Evolutionary conservation across 192 early-diverging fungal species (phyloP).

Genomic region (Linnemannia elongata): DNA sequence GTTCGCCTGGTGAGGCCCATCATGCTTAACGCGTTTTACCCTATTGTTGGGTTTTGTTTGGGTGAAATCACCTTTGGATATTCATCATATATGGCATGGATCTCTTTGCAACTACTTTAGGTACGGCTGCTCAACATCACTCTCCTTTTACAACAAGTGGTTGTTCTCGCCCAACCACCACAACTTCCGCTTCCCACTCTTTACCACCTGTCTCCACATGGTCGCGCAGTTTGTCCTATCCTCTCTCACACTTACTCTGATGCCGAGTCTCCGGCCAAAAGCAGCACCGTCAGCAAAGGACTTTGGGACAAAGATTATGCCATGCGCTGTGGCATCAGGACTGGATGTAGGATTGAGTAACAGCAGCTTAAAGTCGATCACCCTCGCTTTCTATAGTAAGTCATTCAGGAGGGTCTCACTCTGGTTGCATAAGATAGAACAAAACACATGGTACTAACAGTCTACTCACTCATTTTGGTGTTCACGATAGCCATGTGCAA

Average conservation of each 20-base stretch:
- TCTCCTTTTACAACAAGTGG: conserved; percentile 96
- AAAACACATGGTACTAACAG: background rate
- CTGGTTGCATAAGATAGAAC: background rate
- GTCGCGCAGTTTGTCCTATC: conserved; percentile 83
- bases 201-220: conserved; percentile 91
- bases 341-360: conserved; percentile 95
- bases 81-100: background rate
- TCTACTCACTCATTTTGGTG: conserved; percentile 7
- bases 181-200: conserved; percentile 91
- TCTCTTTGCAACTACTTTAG: conserved; percentile 5
- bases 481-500: conserved; percentile 79
- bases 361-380: conserved; percentile 87
- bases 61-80: background rate
- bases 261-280: conserved; percentile 74
- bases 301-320: conserved; percentile 77
- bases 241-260: conserved; percentile 64
- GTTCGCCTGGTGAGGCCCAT: conserved; percentile 56
- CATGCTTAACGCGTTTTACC: background rate
- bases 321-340: conserved; percentile 89
- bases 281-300: conserved; percentile 65
- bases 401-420: too few species aligned
- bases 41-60: too few species aligned
- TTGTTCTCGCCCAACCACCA: conserved; percentile 86
- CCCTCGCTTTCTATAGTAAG: conserved; percentile 91
- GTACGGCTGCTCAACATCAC: conserved; percentile 67